A percentile compares a stretch with the other conserved stretches of the same genome.
Evolutionary conservation across 257 asterid species (phyloP).

Genomic region (Misopates orontium): DNA sequence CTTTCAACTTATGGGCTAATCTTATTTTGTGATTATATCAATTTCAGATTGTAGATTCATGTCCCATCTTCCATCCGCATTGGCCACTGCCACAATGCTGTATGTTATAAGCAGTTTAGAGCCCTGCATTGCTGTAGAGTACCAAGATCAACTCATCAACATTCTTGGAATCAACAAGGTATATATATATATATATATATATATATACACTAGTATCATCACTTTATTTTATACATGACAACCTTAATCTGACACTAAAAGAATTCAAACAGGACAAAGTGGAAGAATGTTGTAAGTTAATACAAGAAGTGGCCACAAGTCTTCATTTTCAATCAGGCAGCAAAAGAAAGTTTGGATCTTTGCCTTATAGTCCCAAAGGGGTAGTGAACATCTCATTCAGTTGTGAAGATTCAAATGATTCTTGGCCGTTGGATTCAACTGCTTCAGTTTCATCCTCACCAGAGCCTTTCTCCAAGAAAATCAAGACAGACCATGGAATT

Average conservation of each 20-base stretch:
- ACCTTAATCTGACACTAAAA: not conserved
- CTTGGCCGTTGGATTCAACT: conserved; percentile 41
- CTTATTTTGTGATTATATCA: not conserved
- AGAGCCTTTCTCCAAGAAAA: conserved; percentile 60
- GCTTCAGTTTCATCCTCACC: conserved; percentile 72
- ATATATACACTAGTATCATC: no score
- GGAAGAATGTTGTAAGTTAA: conserved; percentile 57
- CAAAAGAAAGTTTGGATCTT: conserved; percentile 56
- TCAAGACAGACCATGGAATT: conserved; percentile 29
- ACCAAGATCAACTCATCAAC: conserved; percentile 52
- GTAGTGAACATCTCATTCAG: conserved; percentile 64
- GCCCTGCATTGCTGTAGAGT: conserved; percentile 53
- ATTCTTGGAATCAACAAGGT: conserved; percentile 81
- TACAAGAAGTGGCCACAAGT: conserved; percentile 52
- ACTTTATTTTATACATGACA: not conserved
- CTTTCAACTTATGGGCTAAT: not conserved
- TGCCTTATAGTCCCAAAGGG: conserved; percentile 77
- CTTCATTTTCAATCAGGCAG: conserved; percentile 32
- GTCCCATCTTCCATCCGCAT: conserved; percentile 63
- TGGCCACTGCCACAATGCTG: conserved; percentile 82
- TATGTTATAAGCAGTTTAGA: conserved; percentile 48
- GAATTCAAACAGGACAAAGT: conserved; percentile 58
- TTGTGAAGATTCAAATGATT: conserved; percentile 49
- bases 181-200: not conserved
- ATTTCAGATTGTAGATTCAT: conserved; percentile 69